Base-by-base conservation (phyloP, 805 yeast species). In the Candida chilensis region DNA sequence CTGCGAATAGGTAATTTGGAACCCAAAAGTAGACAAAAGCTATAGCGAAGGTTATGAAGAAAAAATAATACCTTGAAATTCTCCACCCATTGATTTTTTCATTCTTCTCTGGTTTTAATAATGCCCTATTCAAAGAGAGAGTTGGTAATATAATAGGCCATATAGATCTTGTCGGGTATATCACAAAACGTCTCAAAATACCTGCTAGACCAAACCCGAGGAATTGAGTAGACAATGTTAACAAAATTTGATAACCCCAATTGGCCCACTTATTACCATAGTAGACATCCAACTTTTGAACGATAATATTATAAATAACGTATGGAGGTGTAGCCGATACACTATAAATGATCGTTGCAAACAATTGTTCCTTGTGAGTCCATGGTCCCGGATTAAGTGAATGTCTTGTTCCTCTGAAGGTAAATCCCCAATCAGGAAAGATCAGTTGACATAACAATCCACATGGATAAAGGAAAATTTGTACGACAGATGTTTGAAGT, bases 181-280 rank as follows among this genome's bases (percentile, higher is more conserved):
- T 57, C 3, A 58, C 49, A 4, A 63, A 62, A 32, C 57, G 58
- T 34, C 59, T 52, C 67, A 62, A 60, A 17, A 63, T 36, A 30
- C 60, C 53, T 9, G 69, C 68, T 42, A 63, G 61, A 3, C 66
- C 65, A 45, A 62, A 62, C 9, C 78, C 78, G 32, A 72, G 45
- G 33, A 67, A 65, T 40, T 71, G 75, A 4, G 75, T 65, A 1
- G 74, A 59, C 8, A 67, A 40, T 2, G 63, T 50, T 20, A 71
- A 50, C 13, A 64, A 37, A 12, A 68, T 32, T 37, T 69, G 72
- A 45, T 63, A 72, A 1, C 64, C 54, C 48, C 60, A 54, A 7
- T 53, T 38, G 20, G 58, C 65, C 69, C 69, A 27, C 13, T 27
- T 17, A 12, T n/a, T 11, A 24, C 15, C 27, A 13, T 24, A 16